Conservation (phyloP, 768 basidiomycete genomes). For the Boletus rufocinnamomeus region DNA sequence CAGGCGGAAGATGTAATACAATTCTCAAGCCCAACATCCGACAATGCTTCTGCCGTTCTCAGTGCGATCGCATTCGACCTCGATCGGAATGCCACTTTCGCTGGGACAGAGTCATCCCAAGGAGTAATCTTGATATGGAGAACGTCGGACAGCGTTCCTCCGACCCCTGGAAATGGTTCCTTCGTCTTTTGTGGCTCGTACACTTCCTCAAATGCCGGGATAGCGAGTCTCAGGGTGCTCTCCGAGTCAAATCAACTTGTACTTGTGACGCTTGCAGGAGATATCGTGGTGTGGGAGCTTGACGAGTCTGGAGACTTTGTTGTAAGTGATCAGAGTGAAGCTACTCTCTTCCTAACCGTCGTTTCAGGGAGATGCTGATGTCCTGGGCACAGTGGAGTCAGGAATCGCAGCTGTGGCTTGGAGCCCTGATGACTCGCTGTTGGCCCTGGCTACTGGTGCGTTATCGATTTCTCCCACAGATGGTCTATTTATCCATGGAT, state of each 20-base stretch:
- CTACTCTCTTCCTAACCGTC: slow-evolving; percentile 6
- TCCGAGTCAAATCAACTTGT: slow-evolving; percentile 70
- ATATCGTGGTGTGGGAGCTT: slow-evolving; percentile 71
- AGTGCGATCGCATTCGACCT: slow-evolving; percentile 58
- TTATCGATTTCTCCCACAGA: background rate
- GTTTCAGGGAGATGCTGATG: slow-evolving; percentile 47
- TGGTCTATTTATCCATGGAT: slow-evolving; percentile 27
- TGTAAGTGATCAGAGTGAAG: slow-evolving; percentile 38
- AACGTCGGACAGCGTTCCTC: slow-evolving; percentile 17
- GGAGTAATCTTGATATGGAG: slow-evolving; percentile 64
- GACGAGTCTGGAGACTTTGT: slow-evolving; percentile 45
- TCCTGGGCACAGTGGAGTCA: slow-evolving; percentile 84
- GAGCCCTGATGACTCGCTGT: slow-evolving; percentile 90
- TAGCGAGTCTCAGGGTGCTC: slow-evolving; percentile 67
- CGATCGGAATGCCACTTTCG: slow-evolving; percentile 62
- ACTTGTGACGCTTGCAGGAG: slow-evolving; percentile 73
- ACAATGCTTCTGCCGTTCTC: slow-evolving; percentile 37
- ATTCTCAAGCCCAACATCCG: slow-evolving; percentile 18
- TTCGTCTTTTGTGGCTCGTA: slow-evolving; percentile 31
- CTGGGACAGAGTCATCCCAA: slow-evolving; percentile 59
- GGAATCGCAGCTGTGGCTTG: slow-evolving; percentile 83
- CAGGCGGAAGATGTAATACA: slow-evolving; percentile 16
- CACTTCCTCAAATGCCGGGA: slow-evolving; percentile 37
- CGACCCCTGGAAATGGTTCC: slow-evolving; percentile 14
- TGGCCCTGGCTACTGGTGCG: slow-evolving; percentile 79